A percentile compares a stretch with the other conserved stretches of the same genome.
phyloP scores from a whole-genome alignment of 805 yeast species.

The Ogataea nakhonphanomensis region DNA sequence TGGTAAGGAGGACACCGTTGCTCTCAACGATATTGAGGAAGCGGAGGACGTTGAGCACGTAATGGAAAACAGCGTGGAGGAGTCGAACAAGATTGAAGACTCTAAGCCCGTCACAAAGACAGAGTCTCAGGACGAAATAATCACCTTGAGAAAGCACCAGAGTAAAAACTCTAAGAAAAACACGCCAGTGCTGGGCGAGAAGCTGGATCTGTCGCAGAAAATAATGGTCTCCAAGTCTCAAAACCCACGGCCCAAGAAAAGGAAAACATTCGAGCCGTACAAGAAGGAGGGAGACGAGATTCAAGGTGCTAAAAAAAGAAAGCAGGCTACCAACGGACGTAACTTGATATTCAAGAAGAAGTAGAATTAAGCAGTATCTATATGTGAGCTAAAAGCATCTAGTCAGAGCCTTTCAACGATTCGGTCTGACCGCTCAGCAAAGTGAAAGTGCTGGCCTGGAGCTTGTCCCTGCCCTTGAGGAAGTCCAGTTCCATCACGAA shows the following conservation, averaged over 20 bases:
- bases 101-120: conserved; percentile 17
- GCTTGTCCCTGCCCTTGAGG: conserved; percentile 87
- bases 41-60: background rate
- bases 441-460: conserved; percentile 85
- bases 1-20: conserved; percentile 16
- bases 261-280: conserved; percentile 59
- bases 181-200: conserved; percentile 22
- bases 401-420: conserved; percentile 30
- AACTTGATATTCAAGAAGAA: conserved; percentile 29
- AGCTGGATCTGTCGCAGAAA: conserved; percentile 28
- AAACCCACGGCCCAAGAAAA: conserved; percentile 20
- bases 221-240: conserved; percentile 14
- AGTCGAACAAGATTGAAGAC: background rate
- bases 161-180: conserved; percentile 19
- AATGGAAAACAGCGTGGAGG: background rate
- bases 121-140: conserved; percentile 30
- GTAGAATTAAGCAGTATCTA: conserved; percentile 3
- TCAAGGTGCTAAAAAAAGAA: conserved; percentile 27
- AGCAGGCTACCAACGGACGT: conserved; percentile 26
- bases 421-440: conserved; percentile 79
- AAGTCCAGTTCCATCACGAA: conserved; percentile 94
- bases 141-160: conserved; percentile 31
- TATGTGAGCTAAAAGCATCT: background rate
- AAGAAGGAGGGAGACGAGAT: conserved; percentile 27
- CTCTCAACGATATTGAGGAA: conserved; percentile 9